Evolutionary conservation across 768 basidiomycete species (phyloP).

Genomic region (Trametes villosa): DNA sequence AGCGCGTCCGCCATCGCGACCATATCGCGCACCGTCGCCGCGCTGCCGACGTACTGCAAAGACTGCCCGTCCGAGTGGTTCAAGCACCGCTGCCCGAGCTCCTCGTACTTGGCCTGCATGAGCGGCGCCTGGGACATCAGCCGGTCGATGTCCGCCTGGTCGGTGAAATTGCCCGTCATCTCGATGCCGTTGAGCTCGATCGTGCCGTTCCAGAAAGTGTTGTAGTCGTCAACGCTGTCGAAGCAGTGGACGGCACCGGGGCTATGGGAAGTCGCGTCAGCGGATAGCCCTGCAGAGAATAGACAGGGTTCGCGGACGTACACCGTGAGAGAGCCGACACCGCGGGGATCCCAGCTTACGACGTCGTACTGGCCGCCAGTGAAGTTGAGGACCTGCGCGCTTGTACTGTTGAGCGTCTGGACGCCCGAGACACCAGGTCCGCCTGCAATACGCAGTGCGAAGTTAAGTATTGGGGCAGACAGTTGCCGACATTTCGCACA

Average conservation of each 20-base stretch:
- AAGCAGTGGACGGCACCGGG: conserved; percentile 19
- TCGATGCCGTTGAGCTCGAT: conserved; percentile 15
- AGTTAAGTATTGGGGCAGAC: too few relatives aligned
- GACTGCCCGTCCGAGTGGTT: background rate
- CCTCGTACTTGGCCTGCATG: conserved; percentile 18
- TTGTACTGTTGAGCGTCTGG: background rate
- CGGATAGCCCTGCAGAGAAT: background rate
- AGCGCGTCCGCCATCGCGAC: conserved; percentile 21
- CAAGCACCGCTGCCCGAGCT: conserved; percentile 11
- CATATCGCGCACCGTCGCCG: conserved; percentile 17
- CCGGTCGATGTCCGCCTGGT: conserved; percentile 9
- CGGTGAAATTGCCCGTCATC: conserved; percentile 11
- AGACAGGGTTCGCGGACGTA: background rate
- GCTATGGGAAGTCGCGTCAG: background rate
- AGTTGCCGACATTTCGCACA: background rate
- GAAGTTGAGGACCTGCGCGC: background rate
- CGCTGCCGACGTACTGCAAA: conserved; percentile 14
- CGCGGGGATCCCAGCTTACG: conserved; percentile 21
- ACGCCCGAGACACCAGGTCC: conserved; percentile 15
- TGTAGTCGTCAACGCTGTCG: conserved; percentile 2
- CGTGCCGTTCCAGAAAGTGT: conserved; percentile 16
- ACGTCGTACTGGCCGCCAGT: conserved; percentile 16
- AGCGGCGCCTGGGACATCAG: conserved; percentile 12
- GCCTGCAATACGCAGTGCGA: background rate
- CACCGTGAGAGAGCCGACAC: conserved; percentile 13